Evolutionary conservation across 2,329 filamentous ascomycete genomes (phyloP).

Genomic region (Microsporum ferrugineum): DNA sequence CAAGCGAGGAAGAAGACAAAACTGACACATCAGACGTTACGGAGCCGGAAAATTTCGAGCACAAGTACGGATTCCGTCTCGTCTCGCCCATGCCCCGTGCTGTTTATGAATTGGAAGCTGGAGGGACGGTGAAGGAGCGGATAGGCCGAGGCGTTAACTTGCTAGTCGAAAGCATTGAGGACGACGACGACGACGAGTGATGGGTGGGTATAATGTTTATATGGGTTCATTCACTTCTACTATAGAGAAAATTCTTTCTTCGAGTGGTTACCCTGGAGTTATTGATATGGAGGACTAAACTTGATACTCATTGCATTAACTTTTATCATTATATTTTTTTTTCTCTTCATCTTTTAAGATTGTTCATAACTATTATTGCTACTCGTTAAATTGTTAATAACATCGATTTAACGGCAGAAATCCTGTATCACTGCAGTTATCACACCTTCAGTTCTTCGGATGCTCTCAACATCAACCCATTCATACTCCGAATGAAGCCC

Average conservation of each 20-base stretch:
- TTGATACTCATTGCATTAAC: background rate
- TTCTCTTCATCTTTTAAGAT: background rate
- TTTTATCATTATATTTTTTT: background rate
- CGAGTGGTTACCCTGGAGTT: background rate
- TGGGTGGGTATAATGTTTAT: background rate
- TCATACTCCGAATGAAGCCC: slow-evolving; percentile 43
- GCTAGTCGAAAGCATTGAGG: slow-evolving; percentile 62
- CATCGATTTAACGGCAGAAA: background rate
- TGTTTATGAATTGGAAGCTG: slow-evolving; percentile 60
- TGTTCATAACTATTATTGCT: background rate
- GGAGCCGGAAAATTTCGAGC: slow-evolving; percentile 56
- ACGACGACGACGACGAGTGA: slow-evolving; percentile 35
- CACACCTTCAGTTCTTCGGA: slow-evolving; percentile 25
- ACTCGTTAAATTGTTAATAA: background rate
- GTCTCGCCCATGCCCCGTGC: slow-evolving; percentile 75
- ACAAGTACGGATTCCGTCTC: slow-evolving; percentile 74
- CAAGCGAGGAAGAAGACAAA: slow-evolving; percentile 17
- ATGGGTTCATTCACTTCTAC: background rate
- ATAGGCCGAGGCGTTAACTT: slow-evolving; percentile 78
- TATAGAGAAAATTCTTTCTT: background rate
- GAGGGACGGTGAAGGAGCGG: slow-evolving; percentile 55
- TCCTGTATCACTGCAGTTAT: background rate
- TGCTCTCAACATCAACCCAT: slow-evolving; percentile 38
- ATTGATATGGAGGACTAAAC: background rate
- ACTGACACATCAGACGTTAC: slow-evolving; percentile 16